Base-by-base conservation (phyloP, 345 rosid species). In the Salix suchowensis region DNA sequence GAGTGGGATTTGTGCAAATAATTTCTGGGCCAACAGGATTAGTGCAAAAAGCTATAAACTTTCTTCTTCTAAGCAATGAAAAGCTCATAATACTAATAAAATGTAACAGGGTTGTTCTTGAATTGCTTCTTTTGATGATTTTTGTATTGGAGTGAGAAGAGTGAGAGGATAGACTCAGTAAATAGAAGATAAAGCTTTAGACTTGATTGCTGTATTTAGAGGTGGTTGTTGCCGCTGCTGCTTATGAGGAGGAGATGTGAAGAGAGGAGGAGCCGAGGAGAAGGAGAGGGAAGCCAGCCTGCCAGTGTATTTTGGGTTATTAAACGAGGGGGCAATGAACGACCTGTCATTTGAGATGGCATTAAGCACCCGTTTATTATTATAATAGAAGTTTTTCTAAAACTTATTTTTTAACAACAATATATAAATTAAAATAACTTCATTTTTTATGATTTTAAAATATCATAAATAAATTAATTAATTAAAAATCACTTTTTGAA, bases 61-160 rank as follows among this genome's bases (percentile, higher is more conserved):
- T 76, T 37, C 82, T 74, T 36, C 78, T 74, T 52, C 81, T 68
- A 34, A 73, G 77, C 65, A 68, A 32, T 26, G 71, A 66, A 16
- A 76, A 72, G 62, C 79, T 82, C 85, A 82, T 82, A 6, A 26
- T 77, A 70, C 46, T 6, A 11, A 24, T 8, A 40, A 54, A 67
- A 75, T 15, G 19, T 37, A 67, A 28, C 10, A 23, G 37, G 39
- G 68, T 8, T 65, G 34, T 26, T 21, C 40, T 65, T 32, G 68
- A 54, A 54, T 54, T 54, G 60, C 11, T 21, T 7, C 24, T 54
- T 54, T 21, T 52, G 12, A 54, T 21, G 24, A 54, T 19, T 54
- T 54, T 54, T 21, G 23, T 6, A 54, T 54, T 54, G 23, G 2
- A 54, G 21, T 19, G 24, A 2, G 23, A 54, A 2, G 60, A 54